Percentiles rank a stretch among this genome's conserved stretches.
Conservation (phyloP, 768 basidiomycete species). For the Rubroboletus satanas region DNA sequence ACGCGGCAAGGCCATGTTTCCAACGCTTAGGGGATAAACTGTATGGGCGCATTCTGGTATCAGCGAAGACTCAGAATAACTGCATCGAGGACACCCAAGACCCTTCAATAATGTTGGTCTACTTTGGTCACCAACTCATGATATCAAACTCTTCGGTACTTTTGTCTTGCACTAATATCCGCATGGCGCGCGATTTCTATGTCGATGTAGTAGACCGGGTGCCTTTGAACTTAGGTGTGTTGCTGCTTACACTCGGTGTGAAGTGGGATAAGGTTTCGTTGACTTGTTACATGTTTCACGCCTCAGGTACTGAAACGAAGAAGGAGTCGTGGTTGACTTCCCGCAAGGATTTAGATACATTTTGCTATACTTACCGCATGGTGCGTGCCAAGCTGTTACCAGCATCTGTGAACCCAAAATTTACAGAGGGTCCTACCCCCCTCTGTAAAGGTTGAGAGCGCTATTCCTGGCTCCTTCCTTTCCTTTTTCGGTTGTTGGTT, state of each 20-base stretch:
- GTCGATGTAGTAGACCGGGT: neutral
- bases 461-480: too few species aligned
- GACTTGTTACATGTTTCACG: neutral
- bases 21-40: neutral
- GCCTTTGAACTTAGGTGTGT: neutral
- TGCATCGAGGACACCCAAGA: neutral
- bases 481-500: too few species aligned
- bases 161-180: neutral
- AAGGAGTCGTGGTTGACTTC: too few species aligned
- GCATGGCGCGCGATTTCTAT: neutral
- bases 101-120: neutral
- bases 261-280: neutral
- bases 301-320: neutral
- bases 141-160: neutral
- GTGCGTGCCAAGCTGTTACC: too few species aligned
- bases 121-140: neutral
- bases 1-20: neutral
- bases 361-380: too few species aligned
- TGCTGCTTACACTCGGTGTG: neutral
- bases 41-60: neutral
- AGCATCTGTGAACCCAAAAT: too few species aligned
- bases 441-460: too few species aligned
- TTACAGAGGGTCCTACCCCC: too few species aligned
- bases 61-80: neutral
- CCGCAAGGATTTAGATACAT: too few species aligned